Conservation (phyloP, 352 stramenopile species). For the Peronosclerospora sorghi region DNA sequence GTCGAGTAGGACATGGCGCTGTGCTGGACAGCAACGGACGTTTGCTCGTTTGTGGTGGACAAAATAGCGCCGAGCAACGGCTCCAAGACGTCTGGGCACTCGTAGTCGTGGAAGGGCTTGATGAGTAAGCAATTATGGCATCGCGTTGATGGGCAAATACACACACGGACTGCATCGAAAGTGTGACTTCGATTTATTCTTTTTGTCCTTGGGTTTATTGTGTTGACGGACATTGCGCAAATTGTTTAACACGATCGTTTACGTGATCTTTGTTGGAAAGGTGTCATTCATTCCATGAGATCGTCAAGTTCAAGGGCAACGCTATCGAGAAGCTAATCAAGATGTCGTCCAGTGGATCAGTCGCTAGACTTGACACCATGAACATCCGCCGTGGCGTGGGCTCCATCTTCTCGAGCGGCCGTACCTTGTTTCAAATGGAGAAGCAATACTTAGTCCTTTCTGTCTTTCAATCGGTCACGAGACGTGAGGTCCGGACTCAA, state of each 20-base stretch:
- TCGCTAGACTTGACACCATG: not conserved
- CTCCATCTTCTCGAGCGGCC: conserved; percentile 6
- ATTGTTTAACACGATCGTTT: too few relatives aligned
- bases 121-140: conserved; percentile 1
- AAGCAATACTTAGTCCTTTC: conserved; percentile 2
- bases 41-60: conserved; percentile 83
- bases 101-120: conserved; percentile 15
- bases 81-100: conserved; percentile 72
- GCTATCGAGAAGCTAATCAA: conserved; percentile 76
- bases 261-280: too few relatives aligned
- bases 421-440: conserved; percentile 20
- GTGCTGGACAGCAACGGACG: conserved; percentile 54
- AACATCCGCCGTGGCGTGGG: conserved; percentile 2
- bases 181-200: conserved; percentile 11
- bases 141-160: too few relatives aligned
- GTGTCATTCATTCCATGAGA: conserved; percentile 46
- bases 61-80: conserved; percentile 69
- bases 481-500: not conserved
- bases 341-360: conserved; percentile 33
- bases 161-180: conserved; percentile 4
- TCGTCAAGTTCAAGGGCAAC: conserved; percentile 72
- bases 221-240: too few relatives aligned
- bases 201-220: conserved; percentile 1
- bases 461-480: not conserved
- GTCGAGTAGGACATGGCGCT: conserved; percentile 80